A percentile compares a stretch with the other conserved stretches of the same genome.
These are phyloP conservation scores for Craterostigma plantagineum DNA, from an alignment of 257 asterid genomes.

Conservation along the genomic window DNA sequence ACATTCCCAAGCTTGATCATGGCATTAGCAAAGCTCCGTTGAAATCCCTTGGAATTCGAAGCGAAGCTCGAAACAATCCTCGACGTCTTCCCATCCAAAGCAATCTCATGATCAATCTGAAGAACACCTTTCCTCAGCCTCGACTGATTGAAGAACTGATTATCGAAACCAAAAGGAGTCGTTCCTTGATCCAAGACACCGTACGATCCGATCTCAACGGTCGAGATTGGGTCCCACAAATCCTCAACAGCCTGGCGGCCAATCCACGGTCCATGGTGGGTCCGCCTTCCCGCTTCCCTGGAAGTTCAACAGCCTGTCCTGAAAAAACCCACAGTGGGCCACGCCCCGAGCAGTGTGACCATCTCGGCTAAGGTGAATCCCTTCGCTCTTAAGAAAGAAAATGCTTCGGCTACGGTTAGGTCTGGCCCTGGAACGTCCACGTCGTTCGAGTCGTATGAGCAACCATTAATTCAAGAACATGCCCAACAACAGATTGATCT, in stretches of 20 bases:
- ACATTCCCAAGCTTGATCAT: conserved; percentile 26
- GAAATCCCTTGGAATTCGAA: conserved; percentile 10
- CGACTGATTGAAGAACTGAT: conserved; percentile 39
- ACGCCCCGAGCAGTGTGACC: conserved; percentile 72
- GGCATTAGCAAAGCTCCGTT: conserved; percentile 20
- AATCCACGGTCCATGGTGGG: conserved; percentile 32
- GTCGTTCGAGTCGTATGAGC: conserved; percentile 16
- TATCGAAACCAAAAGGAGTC: conserved; percentile 33
- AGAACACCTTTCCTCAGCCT: conserved; percentile 32
- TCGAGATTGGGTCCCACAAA: conserved; percentile 20
- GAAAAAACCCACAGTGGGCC: conserved; percentile 46
- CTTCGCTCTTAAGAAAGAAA: conserved; percentile 20
- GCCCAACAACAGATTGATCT: too few species aligned
- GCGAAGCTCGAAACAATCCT: conserved; percentile 20
- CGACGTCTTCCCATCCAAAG: conserved; percentile 19
- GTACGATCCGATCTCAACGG: conserved; percentile 25
- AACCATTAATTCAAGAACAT: too few species aligned
- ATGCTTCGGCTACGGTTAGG: conserved; percentile 15
- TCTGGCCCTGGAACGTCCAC: conserved; percentile 49
- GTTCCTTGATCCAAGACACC: conserved; percentile 49
- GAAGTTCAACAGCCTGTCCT: conserved; percentile 33
- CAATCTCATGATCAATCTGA: conserved; percentile 50
- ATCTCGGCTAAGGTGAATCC: conserved; percentile 35
- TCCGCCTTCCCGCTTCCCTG: conserved; percentile 37
- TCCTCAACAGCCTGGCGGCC: conserved; percentile 20